phyloP scores from a whole-genome alignment of 2,329 filamentous ascomycete genomes.

The Claviceps sp. region DNA sequence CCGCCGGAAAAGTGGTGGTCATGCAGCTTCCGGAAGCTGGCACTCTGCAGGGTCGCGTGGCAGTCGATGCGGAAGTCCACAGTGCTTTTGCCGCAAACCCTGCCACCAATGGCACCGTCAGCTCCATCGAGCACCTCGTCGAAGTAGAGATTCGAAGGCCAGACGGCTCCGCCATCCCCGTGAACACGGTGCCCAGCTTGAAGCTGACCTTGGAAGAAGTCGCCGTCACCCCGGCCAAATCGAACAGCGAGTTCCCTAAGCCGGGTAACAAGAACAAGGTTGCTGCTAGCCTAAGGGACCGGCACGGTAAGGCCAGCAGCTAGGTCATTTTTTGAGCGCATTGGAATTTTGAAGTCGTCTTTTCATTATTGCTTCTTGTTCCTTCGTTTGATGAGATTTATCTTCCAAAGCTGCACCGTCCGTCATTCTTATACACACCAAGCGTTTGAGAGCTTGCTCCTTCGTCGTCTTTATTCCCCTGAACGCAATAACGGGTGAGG shows the following conservation, averaged over 20 bases:
- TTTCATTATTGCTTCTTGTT: background rate
- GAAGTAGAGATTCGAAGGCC: slow-evolving; percentile 11
- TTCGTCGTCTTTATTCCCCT: no score
- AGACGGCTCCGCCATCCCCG: slow-evolving; percentile 18
- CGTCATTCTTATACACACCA: no score
- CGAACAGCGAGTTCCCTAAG: slow-evolving; percentile 16
- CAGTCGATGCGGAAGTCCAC: slow-evolving; percentile 29
- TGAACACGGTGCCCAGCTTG: slow-evolving; percentile 21
- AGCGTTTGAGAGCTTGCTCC: no score
- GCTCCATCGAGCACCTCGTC: slow-evolving; percentile 1
- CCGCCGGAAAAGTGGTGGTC: slow-evolving; percentile 21
- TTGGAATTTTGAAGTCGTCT: background rate
- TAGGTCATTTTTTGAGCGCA: background rate
- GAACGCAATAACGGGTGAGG: no score
- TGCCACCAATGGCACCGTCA: background rate
- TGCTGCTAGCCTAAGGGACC: background rate
- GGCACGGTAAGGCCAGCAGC: background rate
- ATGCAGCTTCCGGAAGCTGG: slow-evolving; percentile 22
- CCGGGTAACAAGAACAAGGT: slow-evolving; percentile 9
- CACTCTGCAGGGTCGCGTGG: slow-evolving; percentile 19
- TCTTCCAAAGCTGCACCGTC: no score
- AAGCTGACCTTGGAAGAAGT: slow-evolving; percentile 23
- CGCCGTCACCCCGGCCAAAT: slow-evolving; percentile 13
- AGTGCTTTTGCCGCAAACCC: background rate
- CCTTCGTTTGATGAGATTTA: no score